Evolutionary conservation across 371 early-diverging fungal genomes (phyloP), one percentile per base, ranked within the genome.

Genomic region (Haplosporangium sp.): DNA sequence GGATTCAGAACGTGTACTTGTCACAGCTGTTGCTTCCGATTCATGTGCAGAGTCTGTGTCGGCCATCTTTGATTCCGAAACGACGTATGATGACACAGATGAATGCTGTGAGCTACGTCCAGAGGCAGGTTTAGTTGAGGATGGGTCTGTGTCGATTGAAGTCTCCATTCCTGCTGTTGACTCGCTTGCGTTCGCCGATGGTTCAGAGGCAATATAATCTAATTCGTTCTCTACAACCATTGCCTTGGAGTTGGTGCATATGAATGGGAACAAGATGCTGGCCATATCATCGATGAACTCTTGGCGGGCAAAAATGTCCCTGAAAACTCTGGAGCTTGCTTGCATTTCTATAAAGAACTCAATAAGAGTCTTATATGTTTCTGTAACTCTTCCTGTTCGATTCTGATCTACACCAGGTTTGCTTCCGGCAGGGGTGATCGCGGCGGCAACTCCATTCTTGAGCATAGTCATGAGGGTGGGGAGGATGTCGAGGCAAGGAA

Each of bases 231-330:
- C 89, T 1, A 84, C 83, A 6, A 84, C 71, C 71, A 88, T 77
- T 8, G 79, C 76, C 65, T 86, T 83, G 13, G 84, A 72, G 59
- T 74, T 81, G 45, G 71, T 71, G 61, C 88, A 90, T 2, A 91
- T 82, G 7, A 89, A 83, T 8, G 87, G 86, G 64, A 90, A 92
- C 5, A 92, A 56, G 8, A 88, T 84, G 9, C 76, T 81, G 13
- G 90, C 82, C 35, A 92, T 68, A 11, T 83, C 84, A 61, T 91
- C 93, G 35, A 91, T 74, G 8, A 85, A 78, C 27, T 93, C 94
- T n/a, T 82, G 85, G 2, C 85, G 85, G 52, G 77, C 81, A 57
- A 88, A 88, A 0, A 85, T 78, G 5, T 91, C 91, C 58, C 84
- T 87, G 65, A 93, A 89, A 11, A 86, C 85, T n/a, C 86, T 85